Base-by-base conservation (phyloP, 2,329 filamentous ascomycete species). In the Pseudogymnoascus verrucosus region DNA sequence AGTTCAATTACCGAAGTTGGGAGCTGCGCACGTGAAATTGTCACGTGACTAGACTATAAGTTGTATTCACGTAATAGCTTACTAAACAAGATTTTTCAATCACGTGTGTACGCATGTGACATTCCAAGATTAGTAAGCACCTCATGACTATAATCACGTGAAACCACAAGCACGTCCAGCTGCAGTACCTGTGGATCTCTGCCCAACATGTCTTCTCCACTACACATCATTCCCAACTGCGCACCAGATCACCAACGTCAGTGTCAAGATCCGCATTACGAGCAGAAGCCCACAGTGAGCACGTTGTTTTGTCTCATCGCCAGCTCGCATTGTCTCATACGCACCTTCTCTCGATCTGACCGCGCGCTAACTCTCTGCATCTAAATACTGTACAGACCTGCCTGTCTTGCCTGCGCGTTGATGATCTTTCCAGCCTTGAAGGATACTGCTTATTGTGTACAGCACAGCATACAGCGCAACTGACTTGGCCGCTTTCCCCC, bases 161-260 rank as follows among this genome's bases (percentile, higher is more conserved):
- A 28, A 28, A 10, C 44, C 7, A 16, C 37, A 8, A 23, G 12
- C 19, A 47, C 42, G 16, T 14, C 42, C 11, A 11, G 3, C 21
- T 4, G 8, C 3, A 8, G 42, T 34, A 16, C 51, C 51, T 57
- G 51, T 31, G n/a, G 26, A 34, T 57, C 26, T 57, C 26, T 19
- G 14, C 26, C 28, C 44, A 28, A 51, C 44, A 10, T 23, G 44
- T 11, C 44, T 16, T 34, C 47, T 10, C 26, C n/a, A 57, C 26
- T 19, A n/a, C 47, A 57, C 47, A 57, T 57, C 51, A 57, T 57
- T 23, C n/a, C 23, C 51, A 57, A 57, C 51, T 19, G 5, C 8
- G 28, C 51, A 57, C 51, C 51, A 57, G 51, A 57, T 57, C 51
- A 57, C 10, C 28, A 57, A 57, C 28, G 51, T 57, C 28, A 57